Evolutionary conservation across 225 moss, liverwort and hornwort genomes (phyloP).

Genomic region (Antitrichia curtipendula): DNA sequence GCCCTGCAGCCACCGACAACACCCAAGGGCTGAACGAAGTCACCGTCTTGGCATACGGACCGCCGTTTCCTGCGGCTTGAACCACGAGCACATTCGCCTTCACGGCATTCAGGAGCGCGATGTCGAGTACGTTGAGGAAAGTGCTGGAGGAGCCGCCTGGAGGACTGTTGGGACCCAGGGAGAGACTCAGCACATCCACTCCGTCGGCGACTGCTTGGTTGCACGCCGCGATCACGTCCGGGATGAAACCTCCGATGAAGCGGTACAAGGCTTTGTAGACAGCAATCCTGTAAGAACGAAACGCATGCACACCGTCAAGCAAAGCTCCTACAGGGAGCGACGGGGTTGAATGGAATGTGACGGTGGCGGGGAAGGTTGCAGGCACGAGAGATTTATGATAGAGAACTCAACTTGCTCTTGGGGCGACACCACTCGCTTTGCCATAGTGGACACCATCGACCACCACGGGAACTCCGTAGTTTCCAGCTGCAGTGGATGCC

Average conservation of each 20-base stretch:
- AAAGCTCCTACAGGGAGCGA: background rate
- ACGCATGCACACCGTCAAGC: background rate
- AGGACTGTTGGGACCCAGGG: slow-evolving; percentile 63
- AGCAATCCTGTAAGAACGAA: slow-evolving; percentile 34
- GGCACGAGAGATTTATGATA: background rate
- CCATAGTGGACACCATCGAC: slow-evolving; percentile 17
- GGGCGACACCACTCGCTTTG: slow-evolving; percentile 27
- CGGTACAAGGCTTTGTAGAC: slow-evolving; percentile 73
- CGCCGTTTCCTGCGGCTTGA: slow-evolving; percentile 57
- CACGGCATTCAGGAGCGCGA: slow-evolving; percentile 62
- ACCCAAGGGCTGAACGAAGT: slow-evolving; percentile 43
- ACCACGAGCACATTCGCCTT: slow-evolving; percentile 64
- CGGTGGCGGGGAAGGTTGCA: background rate
- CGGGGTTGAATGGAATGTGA: background rate
- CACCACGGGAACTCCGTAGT: slow-evolving; percentile 26
- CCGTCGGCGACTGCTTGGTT: slow-evolving; percentile 79
- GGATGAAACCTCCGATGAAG: slow-evolving; percentile 67
- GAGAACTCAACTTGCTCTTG: slow-evolving; percentile 31
- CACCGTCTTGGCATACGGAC: slow-evolving; percentile 25
- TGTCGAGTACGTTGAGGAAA: slow-evolving; percentile 60
- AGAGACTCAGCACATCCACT: slow-evolving; percentile 60
- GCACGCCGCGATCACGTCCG: slow-evolving; percentile 80
- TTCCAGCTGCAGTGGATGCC: slow-evolving; percentile 30
- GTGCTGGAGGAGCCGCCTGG: slow-evolving; percentile 49
- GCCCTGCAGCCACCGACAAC: slow-evolving; percentile 24